These are phyloP conservation scores for Monoraphidium neglectum DNA, from an alignment of 139 green algal genomes.

Conservation along the genomic window DNA sequence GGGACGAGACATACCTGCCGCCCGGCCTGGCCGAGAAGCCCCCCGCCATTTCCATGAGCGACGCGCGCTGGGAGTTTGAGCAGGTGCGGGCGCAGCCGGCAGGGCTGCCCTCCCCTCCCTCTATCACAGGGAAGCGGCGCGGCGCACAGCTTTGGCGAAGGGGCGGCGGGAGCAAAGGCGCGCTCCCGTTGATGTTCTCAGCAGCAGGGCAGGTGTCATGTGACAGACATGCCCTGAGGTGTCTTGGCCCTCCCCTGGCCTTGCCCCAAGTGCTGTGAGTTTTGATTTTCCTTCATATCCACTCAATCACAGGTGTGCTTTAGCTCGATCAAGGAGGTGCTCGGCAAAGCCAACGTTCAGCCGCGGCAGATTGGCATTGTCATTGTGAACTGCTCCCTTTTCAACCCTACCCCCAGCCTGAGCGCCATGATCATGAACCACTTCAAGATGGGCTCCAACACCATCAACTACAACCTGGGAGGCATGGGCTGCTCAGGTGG, in stretches of 20 bases:
- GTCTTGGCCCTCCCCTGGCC: too few species aligned
- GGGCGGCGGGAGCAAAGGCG: background rate
- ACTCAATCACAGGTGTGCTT: conserved; percentile 70
- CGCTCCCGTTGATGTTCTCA: background rate
- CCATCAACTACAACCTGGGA: conserved; percentile 92
- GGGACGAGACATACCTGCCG: conserved; percentile 93
- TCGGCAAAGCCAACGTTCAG: conserved; percentile 55
- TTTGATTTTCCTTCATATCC: conserved; percentile 12
- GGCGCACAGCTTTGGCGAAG: background rate
- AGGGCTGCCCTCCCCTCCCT: too few species aligned
- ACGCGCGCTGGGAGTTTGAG: conserved; percentile 88
- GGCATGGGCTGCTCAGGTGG: conserved; percentile 95
- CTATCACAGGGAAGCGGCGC: background rate
- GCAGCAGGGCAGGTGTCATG: too few species aligned
- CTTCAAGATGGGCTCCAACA: conserved; percentile 92
- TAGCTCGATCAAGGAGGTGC: conserved; percentile 64
- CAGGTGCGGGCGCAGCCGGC: conserved; percentile 57
- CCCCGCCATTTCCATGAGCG: conserved; percentile 68
- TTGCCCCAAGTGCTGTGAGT: background rate
- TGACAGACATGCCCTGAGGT: too few species aligned
- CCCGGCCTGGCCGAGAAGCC: conserved; percentile 36
- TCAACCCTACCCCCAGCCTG: conserved; percentile 96
- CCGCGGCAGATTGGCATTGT: conserved; percentile 87
- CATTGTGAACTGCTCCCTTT: conserved; percentile 96
- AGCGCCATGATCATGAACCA: conserved; percentile 95